Evolutionary conservation across 306 rosid genomes (phyloP), one percentile per base, ranked within the genome.

Genomic region (Cucurbita maxima): DNA sequence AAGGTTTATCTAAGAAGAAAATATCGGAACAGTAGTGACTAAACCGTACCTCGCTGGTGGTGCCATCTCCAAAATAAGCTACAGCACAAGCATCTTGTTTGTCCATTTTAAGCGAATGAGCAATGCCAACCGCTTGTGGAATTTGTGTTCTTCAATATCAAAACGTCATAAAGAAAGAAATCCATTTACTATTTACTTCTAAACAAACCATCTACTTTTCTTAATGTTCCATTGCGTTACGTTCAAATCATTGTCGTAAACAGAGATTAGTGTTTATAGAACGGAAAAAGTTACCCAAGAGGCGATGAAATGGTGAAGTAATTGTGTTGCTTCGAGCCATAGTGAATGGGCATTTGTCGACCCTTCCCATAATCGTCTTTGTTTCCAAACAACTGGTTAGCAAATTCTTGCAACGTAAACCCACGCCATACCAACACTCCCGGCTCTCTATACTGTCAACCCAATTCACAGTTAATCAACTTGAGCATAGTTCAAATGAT

Each of bases 371-470:
- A 51, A 76, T 90, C 96, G 12, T 47, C 74, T 34, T 63, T 71
- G 83, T 87, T 90, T 84, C 92, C 92, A 20, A 87, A 83, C 71
- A 80, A 77, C 36, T 90, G 96, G 71, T 87, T 66, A 0, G 89
- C 91, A 77, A 90, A 83, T 56, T 90, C 91, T 77, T 90, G 88
- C 82, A 87, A 75, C 10, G 89, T 80, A 69, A 90, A 90, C 25
- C 96, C 96, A 47, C 96, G 89, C 96, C 96, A 90, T 60, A 90
- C 13, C 18, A 90, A 77, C 76, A 87, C 81, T 15, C 92, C 96
- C 0, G 92, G 87, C 83, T 90, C 96, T 37, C 96, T 85, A 68
- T 90, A 90, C 92, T 90, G 64, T 5, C 57, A 83, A 34, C 44
- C 68, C 72, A 16, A 52, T 4, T 16, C 14, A 7, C 52, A 30